Base-by-base conservation (phyloP, 805 yeast species). In the Schwanniomyces yamadae region DNA sequence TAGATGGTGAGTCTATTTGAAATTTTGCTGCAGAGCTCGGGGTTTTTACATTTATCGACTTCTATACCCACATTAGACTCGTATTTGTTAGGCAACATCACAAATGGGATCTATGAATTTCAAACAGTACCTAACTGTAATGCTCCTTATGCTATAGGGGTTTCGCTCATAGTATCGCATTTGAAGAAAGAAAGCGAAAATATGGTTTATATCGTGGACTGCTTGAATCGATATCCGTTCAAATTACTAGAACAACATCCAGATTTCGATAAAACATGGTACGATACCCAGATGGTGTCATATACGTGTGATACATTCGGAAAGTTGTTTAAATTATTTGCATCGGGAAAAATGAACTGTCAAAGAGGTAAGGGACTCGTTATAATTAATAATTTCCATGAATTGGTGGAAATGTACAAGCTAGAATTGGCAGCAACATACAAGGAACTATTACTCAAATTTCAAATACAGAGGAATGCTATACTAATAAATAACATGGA, bases 41-140 rank as follows among this genome's bases (percentile, higher is more conserved):
- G 40, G 15, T 56, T 54, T 54, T 24, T 37, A 17, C 61, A 56
- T 31, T 37, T 64, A 14, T 34, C 59, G 1, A 59, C 68, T 0
- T 52, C 54, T 13, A 36, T 63, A 11, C 51, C 59, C 1, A 33
- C 60, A 13, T 42, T 66, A 11, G 70, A 66, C 36, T 42, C 40
- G 28, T 40, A 47, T 24, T 45, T 63, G 12, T 38, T 48, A 6
- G 31, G 35, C 17, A 26, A 28, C 20, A 32, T 31, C 26, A 27
- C 39, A 23, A 49, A 42, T 28, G 61, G 63, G 8, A 44, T 67
- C 6, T 55, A 57, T 33, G 72, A 66, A 38, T 45, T 66, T 40
- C 71, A 66, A 43, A 40, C 61, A 2, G 61, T 63, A n/a, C 69
- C 73, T 3, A 54, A 55, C 3, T 50, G 56, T 40, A 28, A 36